Percentiles rank a stretch among this genome's conserved stretches.
Evolutionary conservation across 768 basidiomycete genomes (phyloP).

Genomic region (Rhodosporidiobolus odoratus): DNA sequence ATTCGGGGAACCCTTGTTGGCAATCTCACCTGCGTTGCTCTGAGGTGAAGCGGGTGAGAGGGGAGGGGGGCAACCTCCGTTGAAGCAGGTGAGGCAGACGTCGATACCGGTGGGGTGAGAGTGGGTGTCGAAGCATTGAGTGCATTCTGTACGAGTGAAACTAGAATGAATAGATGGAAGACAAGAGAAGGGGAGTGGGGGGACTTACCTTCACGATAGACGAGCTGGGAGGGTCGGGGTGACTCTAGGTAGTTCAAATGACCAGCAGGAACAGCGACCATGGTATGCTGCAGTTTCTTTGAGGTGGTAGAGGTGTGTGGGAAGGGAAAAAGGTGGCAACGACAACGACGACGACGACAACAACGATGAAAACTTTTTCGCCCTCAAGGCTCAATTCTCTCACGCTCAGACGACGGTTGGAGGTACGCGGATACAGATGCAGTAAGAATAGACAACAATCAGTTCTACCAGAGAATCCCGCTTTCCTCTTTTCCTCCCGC

Average conservation of each 20-base stretch:
- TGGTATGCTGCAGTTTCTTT: background rate
- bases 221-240: conserved; percentile 14
- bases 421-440: no score
- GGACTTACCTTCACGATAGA: conserved; percentile 28
- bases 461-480: no score
- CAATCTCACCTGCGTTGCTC: background rate
- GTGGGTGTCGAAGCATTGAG: conserved; percentile 91
- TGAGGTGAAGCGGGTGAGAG: background rate
- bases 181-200: background rate
- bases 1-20: conserved; percentile 46
- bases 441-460: background rate
- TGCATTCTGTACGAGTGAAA: conserved; percentile 65
- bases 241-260: conserved; percentile 4
- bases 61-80: conserved; percentile 71
- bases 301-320: background rate
- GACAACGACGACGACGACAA: no score
- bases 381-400: no score
- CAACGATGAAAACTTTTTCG: no score
- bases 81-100: conserved; percentile 89
- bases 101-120: conserved; percentile 71
- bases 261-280: background rate
- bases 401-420: no score
- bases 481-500: background rate
- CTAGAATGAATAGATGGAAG: background rate
- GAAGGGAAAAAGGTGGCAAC: background rate